phyloP scores from a whole-genome alignment of 768 basidiomycete genomes.

The Leccinum barrowsii region DNA sequence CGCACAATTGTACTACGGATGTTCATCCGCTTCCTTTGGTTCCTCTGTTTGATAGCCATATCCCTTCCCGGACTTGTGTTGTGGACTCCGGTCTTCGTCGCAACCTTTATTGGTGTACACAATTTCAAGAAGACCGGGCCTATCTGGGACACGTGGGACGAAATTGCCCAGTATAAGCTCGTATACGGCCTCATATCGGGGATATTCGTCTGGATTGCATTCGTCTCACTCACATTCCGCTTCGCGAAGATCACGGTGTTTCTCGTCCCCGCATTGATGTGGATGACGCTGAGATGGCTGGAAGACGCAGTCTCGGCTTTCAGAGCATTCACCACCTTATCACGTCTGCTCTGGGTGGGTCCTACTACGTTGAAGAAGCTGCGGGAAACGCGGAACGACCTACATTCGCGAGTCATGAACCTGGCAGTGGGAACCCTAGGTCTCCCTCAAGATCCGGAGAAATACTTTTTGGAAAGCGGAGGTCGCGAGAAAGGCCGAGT shows the following conservation, averaged over 20 bases:
- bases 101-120: conserved; percentile 65
- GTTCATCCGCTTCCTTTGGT: conserved; percentile 61
- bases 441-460: conserved; percentile 69
- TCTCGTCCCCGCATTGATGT: conserved; percentile 74
- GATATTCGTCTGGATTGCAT: conserved; percentile 57
- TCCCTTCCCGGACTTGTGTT: conserved; percentile 76
- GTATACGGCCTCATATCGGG: conserved; percentile 79
- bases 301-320: conserved; percentile 81
- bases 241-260: conserved; percentile 54
- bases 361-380: conserved; percentile 52
- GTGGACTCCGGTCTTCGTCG: conserved; percentile 76
- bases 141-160: conserved; percentile 83
- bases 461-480: conserved; percentile 54
- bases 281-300: conserved; percentile 86
- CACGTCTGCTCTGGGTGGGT: conserved; percentile 61
- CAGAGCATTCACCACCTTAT: conserved; percentile 65
- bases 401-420: conserved; percentile 65
- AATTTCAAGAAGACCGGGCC: conserved; percentile 81
- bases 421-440: conserved; percentile 56
- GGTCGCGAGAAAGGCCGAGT: conserved; percentile 72
- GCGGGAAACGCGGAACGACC: conserved; percentile 47
- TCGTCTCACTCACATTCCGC: conserved; percentile 59
- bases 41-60: conserved; percentile 55
- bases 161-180: conserved; percentile 87
- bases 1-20: conserved; percentile 60